phyloP scores from a whole-genome alignment of 1,139 yeast species.

The Taphrina wiesneri region DNA sequence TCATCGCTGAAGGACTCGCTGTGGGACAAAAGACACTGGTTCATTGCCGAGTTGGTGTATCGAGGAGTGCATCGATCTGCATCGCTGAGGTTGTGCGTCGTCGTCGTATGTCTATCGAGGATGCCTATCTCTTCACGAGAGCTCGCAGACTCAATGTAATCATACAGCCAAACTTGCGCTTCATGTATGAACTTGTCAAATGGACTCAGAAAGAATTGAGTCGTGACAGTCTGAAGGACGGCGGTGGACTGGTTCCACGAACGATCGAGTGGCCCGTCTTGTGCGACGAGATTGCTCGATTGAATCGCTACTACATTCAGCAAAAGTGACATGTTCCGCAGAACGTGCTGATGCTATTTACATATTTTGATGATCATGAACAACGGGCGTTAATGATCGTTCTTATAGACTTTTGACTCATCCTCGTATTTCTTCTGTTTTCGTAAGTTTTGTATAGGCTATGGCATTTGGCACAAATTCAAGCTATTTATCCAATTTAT shows the following conservation, averaged over 20 bases:
- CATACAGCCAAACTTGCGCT: slow-evolving; percentile 83
- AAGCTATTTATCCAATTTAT: not conserved
- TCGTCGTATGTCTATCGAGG: slow-evolving; percentile 61
- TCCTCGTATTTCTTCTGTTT: not conserved
- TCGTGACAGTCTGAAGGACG: not conserved
- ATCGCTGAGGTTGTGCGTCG: slow-evolving; percentile 87
- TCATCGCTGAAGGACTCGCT: slow-evolving; percentile 49
- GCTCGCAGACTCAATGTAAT: slow-evolving; percentile 83
- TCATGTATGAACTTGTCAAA: slow-evolving; percentile 79
- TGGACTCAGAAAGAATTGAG: slow-evolving; percentile 60
- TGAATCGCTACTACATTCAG: slow-evolving; percentile 21
- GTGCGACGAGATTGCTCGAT: slow-evolving; percentile 18
- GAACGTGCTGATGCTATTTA: not conserved
- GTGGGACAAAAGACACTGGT: slow-evolving; percentile 59
- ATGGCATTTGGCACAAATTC: not conserved
- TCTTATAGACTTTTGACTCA: not conserved
- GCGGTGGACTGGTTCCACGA: slow-evolving; percentile 12
- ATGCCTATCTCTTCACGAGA: slow-evolving; percentile 77
- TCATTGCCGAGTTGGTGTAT: slow-evolving; percentile 90
- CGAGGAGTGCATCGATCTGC: slow-evolving; percentile 84
- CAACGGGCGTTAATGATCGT: too few relatives aligned
- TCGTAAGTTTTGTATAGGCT: not conserved
- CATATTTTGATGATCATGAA: too few relatives aligned
- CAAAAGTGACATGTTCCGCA: not conserved
- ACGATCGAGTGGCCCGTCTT: slow-evolving; percentile 24